Evolutionary conservation across 2,329 filamentous ascomycete species (phyloP), one percentile per base, ranked within the genome.

Genomic region (Chaetothyriales sp.): DNA sequence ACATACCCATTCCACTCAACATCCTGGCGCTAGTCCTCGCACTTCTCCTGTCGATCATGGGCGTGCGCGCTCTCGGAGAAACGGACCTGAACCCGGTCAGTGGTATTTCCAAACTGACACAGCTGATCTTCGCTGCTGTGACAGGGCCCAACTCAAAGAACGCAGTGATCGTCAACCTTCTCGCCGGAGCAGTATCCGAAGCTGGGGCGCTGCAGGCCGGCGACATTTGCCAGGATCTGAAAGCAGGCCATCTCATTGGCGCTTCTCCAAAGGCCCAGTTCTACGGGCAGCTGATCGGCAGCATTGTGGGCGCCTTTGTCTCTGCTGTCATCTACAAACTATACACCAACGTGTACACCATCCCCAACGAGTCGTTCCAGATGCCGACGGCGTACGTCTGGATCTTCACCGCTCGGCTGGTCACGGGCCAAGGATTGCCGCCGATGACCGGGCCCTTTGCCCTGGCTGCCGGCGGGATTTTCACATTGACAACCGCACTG

Each of bases 11-110:
- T 1, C 80, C 83, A 55, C 81, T 86, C 3, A 89, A 82, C 10
- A 70, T 89, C 50, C 77, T 83, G 10, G 85, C 94, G 2, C 90
- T 95, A 5, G 66, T 94, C 25, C 83, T 97, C 66, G 88, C 92
- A 0, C 78, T 98, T 5, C 63, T 82, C 7, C 70, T 82, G 9
- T 78, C 74, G 40, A 72, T 82, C 51, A 82, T 83, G 78, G 79
- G 78, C 45, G 79, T 83, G 1, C 76, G 80, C 43, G 79, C 80
- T 0, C 69, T 82, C 0, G 81, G 81, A 44, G 81, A 97, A 72
- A 97, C 92, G 4, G 92, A 98, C 62, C 75, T 98, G 8, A 97
- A 97, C 64, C 92, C 92, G 0, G 92, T 97, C 2, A 94, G 87
- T 1, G 92, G 92, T 33, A 98, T 97, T 67, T 90, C 85, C 65